Evolutionary conservation across 805 yeast species (phyloP).

Genomic region (Sugiyamaella chiloensis): DNA sequence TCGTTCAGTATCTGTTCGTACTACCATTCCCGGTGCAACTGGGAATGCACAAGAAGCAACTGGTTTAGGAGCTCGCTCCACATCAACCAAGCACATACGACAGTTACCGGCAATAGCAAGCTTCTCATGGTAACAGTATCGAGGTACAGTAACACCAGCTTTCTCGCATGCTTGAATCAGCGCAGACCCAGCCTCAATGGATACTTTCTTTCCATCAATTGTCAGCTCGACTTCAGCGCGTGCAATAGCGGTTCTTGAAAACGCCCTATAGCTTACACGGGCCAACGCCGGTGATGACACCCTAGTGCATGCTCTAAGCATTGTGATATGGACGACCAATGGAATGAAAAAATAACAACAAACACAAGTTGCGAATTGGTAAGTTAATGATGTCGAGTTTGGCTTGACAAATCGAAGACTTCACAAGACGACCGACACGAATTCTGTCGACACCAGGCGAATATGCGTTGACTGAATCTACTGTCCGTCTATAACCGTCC

Average conservation of each 20-base stretch:
- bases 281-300: not conserved
- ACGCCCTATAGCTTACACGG: constrained; percentile 20
- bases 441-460: too few species aligned
- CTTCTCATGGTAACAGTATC: constrained; percentile 90
- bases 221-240: constrained; percentile 56
- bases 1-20: constrained; percentile 72
- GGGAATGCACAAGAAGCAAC: constrained; percentile 92
- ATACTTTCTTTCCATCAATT: constrained; percentile 67
- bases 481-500: too few species aligned
- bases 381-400: too few species aligned
- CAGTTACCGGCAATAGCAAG: constrained; percentile 90
- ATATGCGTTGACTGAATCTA: too few species aligned
- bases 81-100: constrained; percentile 89
- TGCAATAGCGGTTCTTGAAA: constrained; percentile 36
- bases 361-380: not conserved
- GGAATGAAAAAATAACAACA: not conserved
- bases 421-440: too few species aligned
- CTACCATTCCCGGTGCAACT: constrained; percentile 86
- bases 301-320: not conserved
- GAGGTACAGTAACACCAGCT: constrained; percentile 84
- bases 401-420: too few species aligned
- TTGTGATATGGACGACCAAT: constrained; percentile 4
- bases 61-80: constrained; percentile 84
- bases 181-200: constrained; percentile 81
- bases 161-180: constrained; percentile 89